phyloP scores from a whole-genome alignment of 495 filamentous ascomycete genomes.

The Hypoxylon lenormandii region DNA sequence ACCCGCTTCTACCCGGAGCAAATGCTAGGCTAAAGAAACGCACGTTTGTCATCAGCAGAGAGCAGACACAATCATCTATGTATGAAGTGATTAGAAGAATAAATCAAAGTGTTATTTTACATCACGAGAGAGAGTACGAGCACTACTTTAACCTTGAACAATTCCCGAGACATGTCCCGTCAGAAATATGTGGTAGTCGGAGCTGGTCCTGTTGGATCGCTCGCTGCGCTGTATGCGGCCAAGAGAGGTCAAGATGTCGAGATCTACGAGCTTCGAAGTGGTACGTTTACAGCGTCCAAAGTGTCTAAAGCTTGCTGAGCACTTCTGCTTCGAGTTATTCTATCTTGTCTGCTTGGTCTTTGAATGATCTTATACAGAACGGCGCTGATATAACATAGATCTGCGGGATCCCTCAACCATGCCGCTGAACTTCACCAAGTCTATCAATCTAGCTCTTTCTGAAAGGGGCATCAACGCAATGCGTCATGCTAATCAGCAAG shows the following conservation, averaged over 20 bases:
- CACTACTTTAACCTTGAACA: slow-evolving; percentile 1
- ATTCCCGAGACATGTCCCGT: slow-evolving; percentile 30
- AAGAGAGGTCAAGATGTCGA: slow-evolving; percentile 87
- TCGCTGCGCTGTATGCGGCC: slow-evolving; percentile 93
- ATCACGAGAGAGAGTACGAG: no score
- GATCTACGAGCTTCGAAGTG: slow-evolving; percentile 91
- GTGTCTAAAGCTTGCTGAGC: no score
- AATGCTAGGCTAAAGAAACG: neutral
- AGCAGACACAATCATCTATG: no score
- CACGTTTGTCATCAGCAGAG: neutral
- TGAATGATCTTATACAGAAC: neutral
- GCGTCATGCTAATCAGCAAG: slow-evolving; percentile 69
- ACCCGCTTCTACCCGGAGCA: slow-evolving; percentile 32
- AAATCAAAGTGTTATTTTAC: no score
- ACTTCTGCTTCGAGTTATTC: neutral
- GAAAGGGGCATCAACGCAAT: slow-evolving; percentile 94
- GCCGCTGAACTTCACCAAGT: slow-evolving; percentile 94
- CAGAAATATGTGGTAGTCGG: slow-evolving; percentile 88
- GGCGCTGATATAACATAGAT: slow-evolving; percentile 65
- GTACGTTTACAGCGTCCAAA: slow-evolving; percentile 64
- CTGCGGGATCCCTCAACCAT: slow-evolving; percentile 84
- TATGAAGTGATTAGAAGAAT: no score
- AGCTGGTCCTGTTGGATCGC: slow-evolving; percentile 89
- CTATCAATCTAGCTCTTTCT: slow-evolving; percentile 95
- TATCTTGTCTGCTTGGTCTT: neutral